Evolutionary conservation across 2,329 filamentous ascomycete genomes (phyloP).

Genomic region (Aspergillus alliaceus): DNA sequence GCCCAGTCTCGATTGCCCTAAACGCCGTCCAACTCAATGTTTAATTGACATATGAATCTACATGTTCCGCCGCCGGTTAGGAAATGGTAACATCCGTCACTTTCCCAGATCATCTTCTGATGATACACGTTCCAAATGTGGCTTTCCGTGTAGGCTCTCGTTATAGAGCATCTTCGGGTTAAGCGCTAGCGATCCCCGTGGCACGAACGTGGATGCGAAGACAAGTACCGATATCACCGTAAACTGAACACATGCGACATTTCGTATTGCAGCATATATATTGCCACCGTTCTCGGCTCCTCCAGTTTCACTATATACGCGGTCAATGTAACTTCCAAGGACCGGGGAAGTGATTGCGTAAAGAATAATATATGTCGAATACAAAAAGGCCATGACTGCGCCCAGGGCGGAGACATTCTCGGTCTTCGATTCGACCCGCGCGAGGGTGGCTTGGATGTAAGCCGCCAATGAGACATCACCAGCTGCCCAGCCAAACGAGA

Average conservation of each 20-base stretch:
- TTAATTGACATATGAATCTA: neutral
- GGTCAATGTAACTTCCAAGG: conserved; percentile 18
- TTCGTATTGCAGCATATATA: conserved; percentile 13
- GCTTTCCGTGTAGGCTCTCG: conserved; percentile 11
- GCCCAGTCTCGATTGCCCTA: neutral
- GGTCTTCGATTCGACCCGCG: conserved; percentile 14
- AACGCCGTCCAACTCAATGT: neutral
- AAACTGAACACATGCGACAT: conserved; percentile 15
- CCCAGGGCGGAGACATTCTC: conserved; percentile 13
- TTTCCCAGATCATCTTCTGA: conserved; percentile 10
- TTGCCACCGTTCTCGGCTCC: conserved; percentile 12
- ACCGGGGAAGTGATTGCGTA: conserved; percentile 16
- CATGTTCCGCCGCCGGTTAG: neutral
- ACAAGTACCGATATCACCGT: conserved; percentile 12
- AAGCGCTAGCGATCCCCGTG: conserved; percentile 10
- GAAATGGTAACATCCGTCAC: neutral
- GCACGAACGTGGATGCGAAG: conserved; percentile 13
- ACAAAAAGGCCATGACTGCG: conserved; percentile 17
- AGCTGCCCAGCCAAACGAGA: conserved; percentile 17
- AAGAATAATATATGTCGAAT: conserved; percentile 15
- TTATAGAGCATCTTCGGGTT: conserved; percentile 12
- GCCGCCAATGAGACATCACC: conserved; percentile 18
- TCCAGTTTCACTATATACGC: conserved; percentile 12
- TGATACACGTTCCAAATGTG: conserved; percentile 6
- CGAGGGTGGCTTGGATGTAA: conserved; percentile 15